A percentile compares a stretch with the other conserved stretches of the same genome.
Conservation (phyloP, 257 asterid genomes). For the Handroanthus guayacan region DNA sequence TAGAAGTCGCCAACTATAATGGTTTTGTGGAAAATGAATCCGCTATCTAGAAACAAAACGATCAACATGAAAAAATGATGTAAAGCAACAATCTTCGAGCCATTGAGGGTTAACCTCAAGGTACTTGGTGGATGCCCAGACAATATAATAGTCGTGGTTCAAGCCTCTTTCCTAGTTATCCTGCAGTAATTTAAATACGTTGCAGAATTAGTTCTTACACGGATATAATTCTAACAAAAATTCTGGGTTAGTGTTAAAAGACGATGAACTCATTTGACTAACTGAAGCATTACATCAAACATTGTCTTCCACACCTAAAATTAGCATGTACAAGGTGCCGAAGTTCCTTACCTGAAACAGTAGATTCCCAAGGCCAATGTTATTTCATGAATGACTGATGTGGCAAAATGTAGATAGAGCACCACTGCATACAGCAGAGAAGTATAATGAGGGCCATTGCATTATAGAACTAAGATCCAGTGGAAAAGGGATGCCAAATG, state of each 20-base stretch:
- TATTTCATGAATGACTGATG: slow-evolving; percentile 85
- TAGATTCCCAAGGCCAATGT: slow-evolving; percentile 82
- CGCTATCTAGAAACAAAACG: not conserved
- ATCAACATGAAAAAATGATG: not conserved
- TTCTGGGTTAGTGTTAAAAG: not conserved
- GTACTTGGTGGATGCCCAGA: not conserved
- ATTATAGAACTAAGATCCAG: not conserved
- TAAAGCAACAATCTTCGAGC: not conserved
- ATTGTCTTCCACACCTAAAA: not conserved
- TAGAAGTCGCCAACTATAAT: not conserved
- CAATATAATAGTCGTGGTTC: slow-evolving; percentile 33
- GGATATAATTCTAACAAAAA: not conserved
- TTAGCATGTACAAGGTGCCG: slow-evolving; percentile 6
- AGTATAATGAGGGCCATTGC: slow-evolving; percentile 11
- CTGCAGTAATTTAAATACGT: slow-evolving; percentile 46
- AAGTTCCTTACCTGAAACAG: slow-evolving; percentile 79
- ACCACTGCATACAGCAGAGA: slow-evolving; percentile 49
- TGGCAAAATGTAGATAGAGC: slow-evolving; percentile 81
- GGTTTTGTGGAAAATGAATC: not conserved
- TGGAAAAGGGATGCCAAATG: not conserved
- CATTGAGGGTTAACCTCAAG: slow-evolving; percentile 8
- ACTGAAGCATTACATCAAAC: not conserved
- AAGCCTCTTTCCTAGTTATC: slow-evolving; percentile 85
- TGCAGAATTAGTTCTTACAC: slow-evolving; percentile 3
- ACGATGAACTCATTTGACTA: not conserved